Percentiles rank a stretch among this genome's conserved stretches.
These are phyloP conservation scores for Draba incana DNA, from an alignment of 345 rosid genomes.

Conservation along the genomic window DNA sequence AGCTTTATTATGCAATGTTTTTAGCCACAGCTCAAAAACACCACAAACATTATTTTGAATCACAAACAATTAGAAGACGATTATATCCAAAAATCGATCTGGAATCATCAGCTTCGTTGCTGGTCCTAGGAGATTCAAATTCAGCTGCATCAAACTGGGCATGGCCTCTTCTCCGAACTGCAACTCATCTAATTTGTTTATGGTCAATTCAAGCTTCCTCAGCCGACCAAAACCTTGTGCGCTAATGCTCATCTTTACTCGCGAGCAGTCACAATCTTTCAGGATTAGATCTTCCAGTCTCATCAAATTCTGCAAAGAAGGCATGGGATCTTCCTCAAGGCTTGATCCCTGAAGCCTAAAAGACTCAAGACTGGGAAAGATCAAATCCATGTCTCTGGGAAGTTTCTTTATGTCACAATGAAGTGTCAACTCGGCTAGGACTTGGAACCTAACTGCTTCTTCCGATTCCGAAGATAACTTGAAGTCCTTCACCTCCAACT, in stretches of 20 bases:
- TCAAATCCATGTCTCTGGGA: background rate
- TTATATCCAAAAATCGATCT: constrained; percentile 8
- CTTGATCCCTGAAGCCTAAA: background rate
- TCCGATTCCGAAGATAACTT: background rate
- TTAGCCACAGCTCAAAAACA: no score
- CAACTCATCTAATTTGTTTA: background rate
- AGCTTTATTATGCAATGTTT: no score
- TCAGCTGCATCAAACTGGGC: background rate
- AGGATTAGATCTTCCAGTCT: constrained; percentile 3
- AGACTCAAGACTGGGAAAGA: constrained; percentile 18
- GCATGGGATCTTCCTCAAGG: constrained; percentile 14
- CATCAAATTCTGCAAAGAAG: background rate
- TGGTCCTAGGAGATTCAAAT: background rate
- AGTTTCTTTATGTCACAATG: no score
- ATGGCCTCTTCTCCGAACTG: constrained; percentile 11
- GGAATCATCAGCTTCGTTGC: constrained; percentile 24
- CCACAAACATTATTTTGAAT: no score
- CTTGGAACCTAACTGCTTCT: background rate
- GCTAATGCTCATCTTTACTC: background rate
- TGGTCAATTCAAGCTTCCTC: background rate
- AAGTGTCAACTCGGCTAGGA: no score
- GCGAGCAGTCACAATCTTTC: background rate
- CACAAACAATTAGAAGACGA: no score
- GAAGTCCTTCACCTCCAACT: background rate
- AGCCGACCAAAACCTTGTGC: constrained; percentile 10